Evolutionary conservation across 139 green algal species (phyloP).

Genomic region (Coccomyxa sp.): DNA sequence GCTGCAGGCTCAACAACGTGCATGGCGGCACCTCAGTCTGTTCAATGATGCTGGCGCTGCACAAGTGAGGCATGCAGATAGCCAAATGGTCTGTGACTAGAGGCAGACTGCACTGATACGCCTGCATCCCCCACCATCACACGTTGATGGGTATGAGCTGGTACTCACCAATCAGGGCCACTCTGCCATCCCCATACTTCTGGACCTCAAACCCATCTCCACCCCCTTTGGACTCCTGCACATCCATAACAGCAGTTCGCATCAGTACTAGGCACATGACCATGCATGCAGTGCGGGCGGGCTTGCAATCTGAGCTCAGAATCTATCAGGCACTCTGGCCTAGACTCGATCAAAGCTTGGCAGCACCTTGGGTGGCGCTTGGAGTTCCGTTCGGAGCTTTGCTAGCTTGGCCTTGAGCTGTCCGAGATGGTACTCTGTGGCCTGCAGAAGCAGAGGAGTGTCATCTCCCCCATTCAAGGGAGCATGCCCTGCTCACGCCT

Average conservation of each 20-base stretch:
- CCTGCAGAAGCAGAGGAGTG: slow-evolving; percentile 27
- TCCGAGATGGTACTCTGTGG: slow-evolving; percentile 92
- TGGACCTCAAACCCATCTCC: slow-evolving; percentile 96
- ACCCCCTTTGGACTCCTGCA: slow-evolving; percentile 27
- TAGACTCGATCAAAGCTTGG: no score
- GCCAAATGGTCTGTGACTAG: no score
- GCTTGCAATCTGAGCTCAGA: background rate
- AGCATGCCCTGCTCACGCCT: background rate
- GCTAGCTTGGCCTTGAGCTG: slow-evolving; percentile 96
- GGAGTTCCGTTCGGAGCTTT: slow-evolving; percentile 94
- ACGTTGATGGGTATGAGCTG: no score
- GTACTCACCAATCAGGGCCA: slow-evolving; percentile 84
- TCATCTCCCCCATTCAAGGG: background rate
- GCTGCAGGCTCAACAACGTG: no score
- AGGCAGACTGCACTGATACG: no score
- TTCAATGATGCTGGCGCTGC: background rate
- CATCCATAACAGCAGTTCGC: no score
- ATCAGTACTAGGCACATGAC: no score
- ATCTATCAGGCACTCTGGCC: no score
- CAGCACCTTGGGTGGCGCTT: slow-evolving; percentile 79
- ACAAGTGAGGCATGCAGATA: background rate
- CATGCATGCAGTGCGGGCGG: background rate
- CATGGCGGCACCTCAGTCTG: no score
- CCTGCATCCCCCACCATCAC: background rate
- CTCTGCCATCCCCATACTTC: slow-evolving; percentile 94